Percentiles rank a stretch among this genome's conserved stretches.
These are phyloP conservation scores for Lanmaoa rubissima DNA, from an alignment of 768 basidiomycete species.

Conservation along the genomic window DNA sequence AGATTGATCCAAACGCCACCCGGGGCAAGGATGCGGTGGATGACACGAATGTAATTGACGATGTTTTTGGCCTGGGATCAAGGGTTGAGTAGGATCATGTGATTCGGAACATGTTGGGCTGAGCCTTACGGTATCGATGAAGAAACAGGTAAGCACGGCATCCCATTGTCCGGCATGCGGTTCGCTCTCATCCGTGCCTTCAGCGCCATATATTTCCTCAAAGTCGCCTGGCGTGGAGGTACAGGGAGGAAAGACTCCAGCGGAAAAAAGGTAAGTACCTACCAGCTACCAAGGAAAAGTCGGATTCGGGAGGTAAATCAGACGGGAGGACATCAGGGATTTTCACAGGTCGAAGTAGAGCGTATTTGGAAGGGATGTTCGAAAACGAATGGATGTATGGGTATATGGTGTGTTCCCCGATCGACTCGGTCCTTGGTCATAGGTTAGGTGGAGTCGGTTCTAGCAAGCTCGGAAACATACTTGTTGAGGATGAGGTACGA, in stretches of 20 bases:
- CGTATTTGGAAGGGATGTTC: conserved; percentile 58
- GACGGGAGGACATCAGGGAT: conserved; percentile 87
- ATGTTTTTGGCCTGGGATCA: conserved; percentile 81
- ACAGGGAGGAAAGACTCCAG: background rate
- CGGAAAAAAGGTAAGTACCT: conserved; percentile 16
- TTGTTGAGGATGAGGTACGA: conserved; percentile 87
- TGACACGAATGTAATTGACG: conserved; percentile 84
- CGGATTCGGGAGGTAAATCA: conserved; percentile 56
- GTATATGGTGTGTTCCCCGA: conserved; percentile 74
- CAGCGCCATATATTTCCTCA: conserved; percentile 80
- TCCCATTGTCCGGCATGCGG: conserved; percentile 83
- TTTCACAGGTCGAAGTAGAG: conserved; percentile 62
- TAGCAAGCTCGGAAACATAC: conserved; percentile 38
- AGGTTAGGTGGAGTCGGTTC: background rate
- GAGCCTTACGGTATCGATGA: conserved; percentile 82
- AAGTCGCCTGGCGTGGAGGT: conserved; percentile 65
- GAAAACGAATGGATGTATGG: conserved; percentile 94
- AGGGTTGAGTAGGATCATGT: background rate
- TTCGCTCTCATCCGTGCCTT: conserved; percentile 49
- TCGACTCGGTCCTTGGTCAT: conserved; percentile 53
- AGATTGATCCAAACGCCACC: conserved; percentile 94
- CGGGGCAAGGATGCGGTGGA: conserved; percentile 77
- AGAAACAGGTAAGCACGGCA: conserved; percentile 92
- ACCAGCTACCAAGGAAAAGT: conserved; percentile 89
- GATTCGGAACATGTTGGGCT: background rate